Conservation (phyloP, 2,329 filamentous ascomycete species). For the Clarireedia paspali region DNA sequence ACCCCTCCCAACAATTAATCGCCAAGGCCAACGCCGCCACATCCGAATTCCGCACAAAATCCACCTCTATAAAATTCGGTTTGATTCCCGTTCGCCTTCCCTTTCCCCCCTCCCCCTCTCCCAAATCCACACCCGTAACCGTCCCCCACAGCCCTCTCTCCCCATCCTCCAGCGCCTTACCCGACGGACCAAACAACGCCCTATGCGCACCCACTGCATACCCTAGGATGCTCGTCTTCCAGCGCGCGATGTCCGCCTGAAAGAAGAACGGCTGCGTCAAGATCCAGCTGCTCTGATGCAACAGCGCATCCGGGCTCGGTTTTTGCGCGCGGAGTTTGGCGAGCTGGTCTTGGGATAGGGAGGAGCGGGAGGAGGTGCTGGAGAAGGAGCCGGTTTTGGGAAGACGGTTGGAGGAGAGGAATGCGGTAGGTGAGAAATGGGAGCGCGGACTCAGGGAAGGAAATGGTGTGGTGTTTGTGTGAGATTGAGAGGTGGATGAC, state of each 20-base stretch:
- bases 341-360: neutral
- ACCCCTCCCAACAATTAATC: neutral
- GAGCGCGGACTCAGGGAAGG: neutral
- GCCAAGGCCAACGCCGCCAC: neutral
- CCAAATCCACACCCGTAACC: neutral
- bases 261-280: neutral
- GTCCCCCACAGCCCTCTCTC: too few species aligned
- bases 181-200: neutral
- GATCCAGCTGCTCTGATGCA: neutral
- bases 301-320: neutral
- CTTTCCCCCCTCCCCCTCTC: neutral
- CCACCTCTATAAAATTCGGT: neutral
- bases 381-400: neutral
- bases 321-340: neutral
- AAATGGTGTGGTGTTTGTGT: neutral
- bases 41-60: neutral
- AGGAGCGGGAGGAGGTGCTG: neutral
- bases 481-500: neutral
- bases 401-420: neutral
- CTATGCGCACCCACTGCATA: neutral
- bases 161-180: too few species aligned
- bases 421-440: neutral
- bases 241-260: neutral
- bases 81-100: neutral
- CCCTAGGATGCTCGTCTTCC: neutral